These are phyloP conservation scores for Fremontodendron californicum DNA, from an alignment of 345 rosid species.

Conservation along the genomic window DNA sequence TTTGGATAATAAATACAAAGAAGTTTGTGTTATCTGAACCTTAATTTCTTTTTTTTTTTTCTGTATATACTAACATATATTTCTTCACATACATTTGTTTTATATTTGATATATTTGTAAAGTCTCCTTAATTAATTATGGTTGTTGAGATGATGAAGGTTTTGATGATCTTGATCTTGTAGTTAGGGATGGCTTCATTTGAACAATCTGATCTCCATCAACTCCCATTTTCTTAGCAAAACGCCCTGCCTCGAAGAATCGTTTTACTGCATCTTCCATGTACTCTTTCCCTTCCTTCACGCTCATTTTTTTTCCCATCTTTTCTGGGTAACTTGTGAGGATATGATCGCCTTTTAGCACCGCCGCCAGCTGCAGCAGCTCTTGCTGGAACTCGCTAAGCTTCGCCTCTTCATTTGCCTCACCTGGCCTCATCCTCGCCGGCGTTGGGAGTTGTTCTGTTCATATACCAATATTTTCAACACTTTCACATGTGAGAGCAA, in stretches of 20 bases:
- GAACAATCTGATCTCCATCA: conserved; percentile 62
- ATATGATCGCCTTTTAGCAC: conserved; percentile 63
- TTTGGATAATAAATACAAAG: not conserved
- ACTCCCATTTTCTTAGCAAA: conserved; percentile 75
- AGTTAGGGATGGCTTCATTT: conserved; percentile 84
- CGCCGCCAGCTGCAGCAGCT: conserved; percentile 77
- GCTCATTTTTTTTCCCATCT: conserved; percentile 57
- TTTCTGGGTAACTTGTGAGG: conserved; percentile 44
- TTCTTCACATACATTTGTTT: too few relatives aligned
- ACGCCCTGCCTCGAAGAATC: conserved; percentile 66
- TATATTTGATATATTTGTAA: too few relatives aligned
- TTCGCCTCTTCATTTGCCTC: conserved; percentile 63
- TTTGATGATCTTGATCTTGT: conserved; percentile 51
- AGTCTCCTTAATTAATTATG: too few relatives aligned
- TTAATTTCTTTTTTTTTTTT: too few relatives aligned
- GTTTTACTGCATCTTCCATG: conserved; percentile 76
- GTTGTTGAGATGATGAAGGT: conserved; percentile 21
- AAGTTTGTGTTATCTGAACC: not conserved
- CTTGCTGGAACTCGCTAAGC: conserved; percentile 78
- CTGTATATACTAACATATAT: too few relatives aligned
- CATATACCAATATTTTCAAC: not conserved
- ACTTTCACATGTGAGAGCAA: not conserved
- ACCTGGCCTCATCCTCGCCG: conserved; percentile 50
- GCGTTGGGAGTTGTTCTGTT: conserved; percentile 49
- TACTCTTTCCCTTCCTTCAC: conserved; percentile 70